A percentile compares a stretch with the other conserved stretches of the same genome.
Evolutionary conservation across 805 yeast genomes (phyloP).

Genomic region (Candida silvicultrix): DNA sequence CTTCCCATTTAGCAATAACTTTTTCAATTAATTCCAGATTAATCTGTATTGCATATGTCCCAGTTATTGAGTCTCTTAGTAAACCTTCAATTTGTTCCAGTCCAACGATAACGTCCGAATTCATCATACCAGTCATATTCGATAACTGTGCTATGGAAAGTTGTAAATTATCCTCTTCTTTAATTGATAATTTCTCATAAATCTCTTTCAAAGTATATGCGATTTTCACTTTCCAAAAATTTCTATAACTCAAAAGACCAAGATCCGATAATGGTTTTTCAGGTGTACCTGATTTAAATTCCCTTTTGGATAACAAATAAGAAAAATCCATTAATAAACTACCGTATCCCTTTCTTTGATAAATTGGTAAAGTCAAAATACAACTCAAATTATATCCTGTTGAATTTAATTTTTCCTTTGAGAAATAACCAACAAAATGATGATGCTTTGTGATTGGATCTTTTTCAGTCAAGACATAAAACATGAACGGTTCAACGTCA

Average conservation of each 20-base stretch:
- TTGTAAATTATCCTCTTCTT: slow-evolving; percentile 5
- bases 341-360: slow-evolving; percentile 88
- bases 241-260: slow-evolving; percentile 80
- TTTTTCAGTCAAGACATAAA: slow-evolving; percentile 75
- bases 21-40: slow-evolving; percentile 37
- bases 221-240: slow-evolving; percentile 74
- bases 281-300: slow-evolving; percentile 83
- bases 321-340: slow-evolving; percentile 84
- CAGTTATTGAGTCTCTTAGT: slow-evolving; percentile 36
- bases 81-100: slow-evolving; percentile 71
- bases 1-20: slow-evolving; percentile 43
- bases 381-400: slow-evolving; percentile 84
- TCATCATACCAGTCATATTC: slow-evolving; percentile 74
- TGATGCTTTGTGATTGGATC: slow-evolving; percentile 40
- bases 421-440: slow-evolving; percentile 91
- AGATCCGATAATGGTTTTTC: slow-evolving; percentile 89
- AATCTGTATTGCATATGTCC: slow-evolving; percentile 46
- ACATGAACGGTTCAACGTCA: slow-evolving; percentile 93
- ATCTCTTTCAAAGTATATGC: slow-evolving; percentile 32
- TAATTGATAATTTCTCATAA: slow-evolving; percentile 1
- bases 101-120: slow-evolving; percentile 82
- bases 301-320: slow-evolving; percentile 68
- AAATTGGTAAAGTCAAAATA: slow-evolving; percentile 81
- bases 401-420: slow-evolving; percentile 72
- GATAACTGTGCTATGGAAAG: slow-evolving; percentile 58